Base-by-base conservation (phyloP, 1,139 yeast genomes). In the Entelexis paramagnoliae region DNA sequence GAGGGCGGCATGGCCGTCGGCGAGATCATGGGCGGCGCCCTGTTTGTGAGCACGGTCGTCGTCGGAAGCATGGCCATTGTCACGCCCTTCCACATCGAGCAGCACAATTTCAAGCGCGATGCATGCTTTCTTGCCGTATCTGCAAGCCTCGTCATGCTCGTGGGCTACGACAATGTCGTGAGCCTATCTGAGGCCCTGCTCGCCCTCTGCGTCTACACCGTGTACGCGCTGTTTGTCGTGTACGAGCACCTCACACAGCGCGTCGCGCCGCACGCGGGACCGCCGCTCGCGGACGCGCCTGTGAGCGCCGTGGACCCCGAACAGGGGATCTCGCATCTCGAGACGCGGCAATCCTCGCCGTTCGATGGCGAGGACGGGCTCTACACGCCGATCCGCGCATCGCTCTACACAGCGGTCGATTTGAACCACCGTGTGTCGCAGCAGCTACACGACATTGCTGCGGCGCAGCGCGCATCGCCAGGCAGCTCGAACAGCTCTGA, bases 1-100 rank as follows among this genome's bases (percentile, higher is more conserved):
- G 77, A 84, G 5, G 80, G 83, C 0, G 75, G 87, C 3, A 69
- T 91, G 64, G 97, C 97, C 0, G 69, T 91, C 5, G 93, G 96
- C 1, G 96, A 89, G 65, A 71, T 89, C 38, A 67, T 87, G 33
- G 97, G 98, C 0, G 89, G 96, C 3, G 85, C 91, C 0, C 74
- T 80, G 36, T 83, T 87, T 60, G 81, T 84, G n/a, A 72, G 81
- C 13, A 77, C 89, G 4, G 79, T 83, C 2, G 87, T 86, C 3
- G 73, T 83, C 24, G 95, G 95, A 0, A 66, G 80, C 2, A 81
- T 86, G 78, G 85, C 85, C 0, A 67, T 86, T 2, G 68, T 80
- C 0, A 72, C 74, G 46, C 91, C 94, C 0, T 83, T 85, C 63
- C 66, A 72, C 51, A 83, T 85, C 3, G 72, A 79, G 9, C 63